These are phyloP conservation scores for Botrytis fragariae DNA, from an alignment of 2,329 filamentous ascomycete species.

Conservation along the genomic window DNA sequence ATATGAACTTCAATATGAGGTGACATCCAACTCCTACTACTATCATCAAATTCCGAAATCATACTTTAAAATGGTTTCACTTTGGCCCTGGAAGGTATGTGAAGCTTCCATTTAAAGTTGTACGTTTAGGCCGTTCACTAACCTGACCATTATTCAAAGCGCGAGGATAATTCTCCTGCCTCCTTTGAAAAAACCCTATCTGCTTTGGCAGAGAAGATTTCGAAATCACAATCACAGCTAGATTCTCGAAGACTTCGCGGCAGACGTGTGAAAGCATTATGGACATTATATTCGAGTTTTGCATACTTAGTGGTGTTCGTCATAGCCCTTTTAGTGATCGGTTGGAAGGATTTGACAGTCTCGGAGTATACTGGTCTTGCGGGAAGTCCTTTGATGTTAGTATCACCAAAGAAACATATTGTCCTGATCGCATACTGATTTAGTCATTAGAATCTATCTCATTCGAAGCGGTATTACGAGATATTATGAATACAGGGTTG, in stretches of 20 bases:
- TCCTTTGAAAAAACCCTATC: constrained; percentile 92
- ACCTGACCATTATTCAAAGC: constrained; percentile 47
- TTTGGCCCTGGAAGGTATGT: constrained; percentile 81
- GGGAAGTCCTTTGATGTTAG: constrained; percentile 75
- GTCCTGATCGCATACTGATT: constrained; percentile 27
- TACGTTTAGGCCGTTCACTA: constrained; percentile 15
- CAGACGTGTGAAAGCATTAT: constrained; percentile 77
- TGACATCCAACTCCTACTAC: constrained; percentile 12
- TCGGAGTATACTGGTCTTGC: constrained; percentile 76
- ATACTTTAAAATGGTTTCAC: constrained; percentile 64
- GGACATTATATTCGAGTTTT: constrained; percentile 87
- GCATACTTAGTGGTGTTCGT: constrained; percentile 85
- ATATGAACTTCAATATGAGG: constrained; percentile 23
- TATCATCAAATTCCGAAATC: constrained; percentile 1
- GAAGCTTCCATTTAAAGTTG: constrained; percentile 24
- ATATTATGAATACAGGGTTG: constrained; percentile 80
- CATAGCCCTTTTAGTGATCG: constrained; percentile 79
- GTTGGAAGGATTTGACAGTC: constrained; percentile 72
- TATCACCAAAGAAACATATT: not conserved
- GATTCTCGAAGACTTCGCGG: constrained; percentile 70
- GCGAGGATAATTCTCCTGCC: constrained; percentile 76
- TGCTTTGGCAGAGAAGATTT: constrained; percentile 77
- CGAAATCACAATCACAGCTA: constrained; percentile 67
- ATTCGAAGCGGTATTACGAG: constrained; percentile 64
- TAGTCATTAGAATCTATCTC: constrained; percentile 66